Evolutionary conservation across 192 early-diverging fungal genomes (phyloP).

Genomic region (Backusella circina): DNA sequence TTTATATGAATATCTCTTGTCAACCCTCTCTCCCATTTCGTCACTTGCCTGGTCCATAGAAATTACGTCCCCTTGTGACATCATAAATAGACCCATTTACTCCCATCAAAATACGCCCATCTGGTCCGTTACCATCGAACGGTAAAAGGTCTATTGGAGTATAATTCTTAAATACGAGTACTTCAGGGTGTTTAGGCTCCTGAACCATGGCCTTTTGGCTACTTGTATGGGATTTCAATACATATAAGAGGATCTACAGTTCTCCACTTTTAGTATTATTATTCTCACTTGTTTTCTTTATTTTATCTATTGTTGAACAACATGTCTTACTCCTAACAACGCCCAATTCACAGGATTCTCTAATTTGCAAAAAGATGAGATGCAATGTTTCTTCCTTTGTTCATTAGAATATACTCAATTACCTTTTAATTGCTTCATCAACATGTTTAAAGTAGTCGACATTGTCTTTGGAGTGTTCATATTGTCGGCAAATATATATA

Average conservation of each 20-base stretch:
- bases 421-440: constrained; percentile 1
- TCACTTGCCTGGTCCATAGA: constrained; percentile 85
- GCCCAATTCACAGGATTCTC: constrained; percentile 71
- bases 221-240: constrained; percentile 43
- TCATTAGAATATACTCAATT: background rate
- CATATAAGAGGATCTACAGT: constrained; percentile 41
- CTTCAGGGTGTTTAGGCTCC: constrained; percentile 43
- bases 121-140: constrained; percentile 63
- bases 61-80: constrained; percentile 75
- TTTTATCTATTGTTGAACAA: background rate
- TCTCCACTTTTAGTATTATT: background rate
- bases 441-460: background rate
- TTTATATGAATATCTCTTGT: background rate
- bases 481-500: background rate
- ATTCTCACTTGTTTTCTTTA: background rate
- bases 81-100: constrained; percentile 89
- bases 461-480: background rate
- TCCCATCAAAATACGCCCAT: constrained; percentile 74
- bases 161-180: constrained; percentile 67
- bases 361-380: background rate
- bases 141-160: constrained; percentile 74
- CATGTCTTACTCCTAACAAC: constrained; percentile 39
- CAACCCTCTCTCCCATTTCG: background rate
- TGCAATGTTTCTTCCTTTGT: background rate
- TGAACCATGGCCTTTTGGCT: constrained; percentile 21